phyloP scores from a whole-genome alignment of 495 filamentous ascomycete species.

The Penicillium paxilli region DNA sequence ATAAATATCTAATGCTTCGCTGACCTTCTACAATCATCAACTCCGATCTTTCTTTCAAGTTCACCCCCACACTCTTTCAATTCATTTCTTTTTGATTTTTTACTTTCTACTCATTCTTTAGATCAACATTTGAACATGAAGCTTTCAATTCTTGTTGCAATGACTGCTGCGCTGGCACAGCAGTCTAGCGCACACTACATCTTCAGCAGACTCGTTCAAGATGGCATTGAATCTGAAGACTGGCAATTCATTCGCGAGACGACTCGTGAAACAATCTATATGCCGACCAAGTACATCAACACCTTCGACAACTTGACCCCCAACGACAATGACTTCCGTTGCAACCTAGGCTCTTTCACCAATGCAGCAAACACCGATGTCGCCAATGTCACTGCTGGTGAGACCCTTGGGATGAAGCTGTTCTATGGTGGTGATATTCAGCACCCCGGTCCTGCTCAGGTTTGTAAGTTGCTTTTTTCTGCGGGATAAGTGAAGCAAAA shows the following conservation, averaged over 20 bases:
- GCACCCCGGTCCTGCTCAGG: slow-evolving; percentile 23
- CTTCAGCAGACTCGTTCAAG: slow-evolving; percentile 22
- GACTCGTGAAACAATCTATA: slow-evolving; percentile 16
- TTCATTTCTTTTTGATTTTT: no score
- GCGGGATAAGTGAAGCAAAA: no score
- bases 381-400: slow-evolving; percentile 20
- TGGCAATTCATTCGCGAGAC: slow-evolving; percentile 24
- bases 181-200: slow-evolving; percentile 18
- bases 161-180: slow-evolving; percentile 10
- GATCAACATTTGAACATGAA: slow-evolving; percentile 12
- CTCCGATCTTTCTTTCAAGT: no score
- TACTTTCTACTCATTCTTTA: no score
- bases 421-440: slow-evolving; percentile 15
- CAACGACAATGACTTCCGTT: slow-evolving; percentile 21
- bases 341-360: slow-evolving; percentile 22
- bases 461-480: slow-evolving; percentile 25
- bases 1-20: no score
- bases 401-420: slow-evolving; percentile 24
- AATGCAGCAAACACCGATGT: slow-evolving; percentile 21
- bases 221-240: slow-evolving; percentile 11
- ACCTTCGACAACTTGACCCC: slow-evolving; percentile 24
- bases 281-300: slow-evolving; percentile 18
- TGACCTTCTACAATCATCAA: no score
- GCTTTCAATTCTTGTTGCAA: slow-evolving; percentile 1
- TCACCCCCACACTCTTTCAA: no score